These are phyloP conservation scores for Colletotrichum camelliae DNA, from an alignment of 2,329 filamentous ascomycete species.

Conservation along the genomic window DNA sequence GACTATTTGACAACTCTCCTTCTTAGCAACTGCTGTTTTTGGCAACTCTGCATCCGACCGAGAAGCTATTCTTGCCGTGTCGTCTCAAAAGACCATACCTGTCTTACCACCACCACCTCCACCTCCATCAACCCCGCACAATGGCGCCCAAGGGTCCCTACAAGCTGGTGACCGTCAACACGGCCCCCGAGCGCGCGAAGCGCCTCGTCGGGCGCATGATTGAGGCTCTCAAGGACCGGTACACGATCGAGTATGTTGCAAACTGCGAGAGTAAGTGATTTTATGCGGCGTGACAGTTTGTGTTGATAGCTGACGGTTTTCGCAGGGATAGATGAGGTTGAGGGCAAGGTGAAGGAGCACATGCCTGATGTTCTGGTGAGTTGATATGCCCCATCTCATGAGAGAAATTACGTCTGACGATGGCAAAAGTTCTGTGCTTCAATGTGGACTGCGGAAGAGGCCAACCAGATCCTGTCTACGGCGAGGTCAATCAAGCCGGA, in stretches of 20 bases:
- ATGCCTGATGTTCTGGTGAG: slow-evolving; percentile 34
- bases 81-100: neutral
- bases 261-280: slow-evolving; percentile 63
- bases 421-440: slow-evolving; percentile 61
- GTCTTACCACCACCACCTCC: neutral
- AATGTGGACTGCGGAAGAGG: slow-evolving; percentile 55
- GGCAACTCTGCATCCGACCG: neutral
- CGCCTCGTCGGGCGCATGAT: slow-evolving; percentile 65
- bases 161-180: slow-evolving; percentile 72
- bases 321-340: slow-evolving; percentile 61
- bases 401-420: neutral
- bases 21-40: neutral
- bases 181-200: slow-evolving; percentile 68
- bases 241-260: slow-evolving; percentile 65
- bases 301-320: neutral
- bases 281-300: too few relatives aligned
- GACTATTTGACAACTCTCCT: neutral
- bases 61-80: neutral
- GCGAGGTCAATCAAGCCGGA: slow-evolving; percentile 48
- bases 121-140: slow-evolving; percentile 14
- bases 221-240: slow-evolving; percentile 65
- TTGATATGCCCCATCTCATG: neutral
- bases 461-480: slow-evolving; percentile 46
- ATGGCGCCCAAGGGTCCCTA: slow-evolving; percentile 58
- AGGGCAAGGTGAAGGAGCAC: slow-evolving; percentile 49